These are phyloP conservation scores for Fragaria iinumae DNA, from an alignment of 306 rosid genomes.

Conservation along the genomic window DNA sequence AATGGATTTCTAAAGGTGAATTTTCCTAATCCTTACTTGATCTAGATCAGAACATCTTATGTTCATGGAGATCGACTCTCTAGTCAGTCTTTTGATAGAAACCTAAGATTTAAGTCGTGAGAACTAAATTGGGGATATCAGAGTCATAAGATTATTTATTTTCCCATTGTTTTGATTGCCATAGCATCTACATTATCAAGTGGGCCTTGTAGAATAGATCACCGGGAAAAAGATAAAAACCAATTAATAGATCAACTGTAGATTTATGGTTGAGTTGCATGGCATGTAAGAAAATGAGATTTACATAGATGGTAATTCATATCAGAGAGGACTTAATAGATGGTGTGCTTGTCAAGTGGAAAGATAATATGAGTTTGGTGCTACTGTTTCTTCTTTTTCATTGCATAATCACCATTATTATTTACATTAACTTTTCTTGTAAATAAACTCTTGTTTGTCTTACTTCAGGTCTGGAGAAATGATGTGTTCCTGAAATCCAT, in stretches of 20 bases:
- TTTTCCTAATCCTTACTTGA: constrained; percentile 29
- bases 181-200: not conserved
- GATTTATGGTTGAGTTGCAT: not conserved
- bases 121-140: not conserved
- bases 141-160: not conserved
- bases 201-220: not conserved
- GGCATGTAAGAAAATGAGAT: constrained; percentile 2
- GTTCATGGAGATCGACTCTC: not conserved
- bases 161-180: not conserved
- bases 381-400: not conserved
- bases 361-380: not conserved
- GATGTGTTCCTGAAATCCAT: constrained; percentile 56
- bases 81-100: not conserved
- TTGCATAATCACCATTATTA: not conserved
- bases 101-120: not conserved
- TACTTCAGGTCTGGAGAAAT: constrained; percentile 78
- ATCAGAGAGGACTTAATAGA: not conserved
- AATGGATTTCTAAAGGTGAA: constrained; percentile 79
- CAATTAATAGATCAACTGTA: not conserved
- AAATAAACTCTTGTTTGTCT: constrained; percentile 22
- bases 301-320: not conserved
- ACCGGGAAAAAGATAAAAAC: too few relatives aligned
- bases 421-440: constrained; percentile 8
- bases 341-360: not conserved
- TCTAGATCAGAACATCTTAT: constrained; percentile 2